These are phyloP conservation scores for Russula emetica DNA, from an alignment of 768 basidiomycete genomes.

Conservation along the genomic window DNA sequence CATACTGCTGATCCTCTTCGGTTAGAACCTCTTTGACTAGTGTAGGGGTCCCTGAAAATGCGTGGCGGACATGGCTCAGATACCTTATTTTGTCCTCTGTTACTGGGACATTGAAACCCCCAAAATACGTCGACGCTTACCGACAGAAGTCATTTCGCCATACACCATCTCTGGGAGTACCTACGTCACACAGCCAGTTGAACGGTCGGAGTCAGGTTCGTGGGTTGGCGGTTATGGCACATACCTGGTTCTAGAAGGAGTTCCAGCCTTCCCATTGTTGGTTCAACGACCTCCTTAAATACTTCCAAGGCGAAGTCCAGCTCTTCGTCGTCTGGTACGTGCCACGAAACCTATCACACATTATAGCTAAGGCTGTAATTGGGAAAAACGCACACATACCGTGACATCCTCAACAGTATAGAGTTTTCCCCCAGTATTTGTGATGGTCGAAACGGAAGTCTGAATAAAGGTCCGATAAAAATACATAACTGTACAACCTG, in stretches of 20 bases:
- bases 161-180: constrained; percentile 47
- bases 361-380: not conserved
- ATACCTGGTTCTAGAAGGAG: constrained; percentile 50
- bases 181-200: constrained; percentile 31
- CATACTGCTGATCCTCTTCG: constrained; percentile 43
- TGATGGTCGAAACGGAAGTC: constrained; percentile 70
- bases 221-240: constrained; percentile 29
- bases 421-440: constrained; percentile 76
- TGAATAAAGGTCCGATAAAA: constrained; percentile 31
- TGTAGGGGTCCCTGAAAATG: constrained; percentile 70
- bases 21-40: constrained; percentile 52
- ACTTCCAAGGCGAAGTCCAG: constrained; percentile 69
- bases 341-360: constrained; percentile 61
- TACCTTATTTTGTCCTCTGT: constrained; percentile 40
- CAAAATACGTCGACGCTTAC: constrained; percentile 35
- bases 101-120: not conserved
- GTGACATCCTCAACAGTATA: constrained; percentile 66
- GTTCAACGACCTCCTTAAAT: constrained; percentile 62
- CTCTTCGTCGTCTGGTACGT: constrained; percentile 65
- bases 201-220: constrained; percentile 3
- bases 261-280: constrained; percentile 54
- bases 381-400: constrained; percentile 38
- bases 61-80: constrained; percentile 67
- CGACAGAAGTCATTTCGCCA: constrained; percentile 90
- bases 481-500: not conserved